Percentiles rank a stretch among this genome's conserved stretches.
phyloP scores from a whole-genome alignment of 2,329 filamentous ascomycete genomes.

The Golovinomyces cichoracearum region DNA sequence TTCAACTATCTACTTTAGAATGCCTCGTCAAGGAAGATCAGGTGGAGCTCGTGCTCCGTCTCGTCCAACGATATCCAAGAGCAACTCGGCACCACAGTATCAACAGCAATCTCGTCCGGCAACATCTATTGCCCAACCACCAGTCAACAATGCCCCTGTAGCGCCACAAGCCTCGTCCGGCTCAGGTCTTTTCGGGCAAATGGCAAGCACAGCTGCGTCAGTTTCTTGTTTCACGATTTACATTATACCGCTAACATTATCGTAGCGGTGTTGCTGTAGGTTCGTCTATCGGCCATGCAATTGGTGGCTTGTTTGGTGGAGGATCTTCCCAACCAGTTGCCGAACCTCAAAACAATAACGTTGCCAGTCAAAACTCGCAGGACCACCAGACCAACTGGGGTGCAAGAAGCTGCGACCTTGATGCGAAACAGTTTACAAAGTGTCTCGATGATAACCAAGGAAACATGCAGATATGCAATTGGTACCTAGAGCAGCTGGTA shows the following conservation, averaged over 20 bases:
- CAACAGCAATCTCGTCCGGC: conserved; percentile 47
- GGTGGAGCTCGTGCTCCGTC: conserved; percentile 31
- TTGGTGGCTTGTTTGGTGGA: conserved; percentile 64
- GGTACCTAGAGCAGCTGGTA: conserved; percentile 87
- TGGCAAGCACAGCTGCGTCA: conserved; percentile 94
- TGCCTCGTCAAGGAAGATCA: conserved; percentile 56
- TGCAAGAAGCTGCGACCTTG: conserved; percentile 46
- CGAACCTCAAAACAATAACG: conserved; percentile 19
- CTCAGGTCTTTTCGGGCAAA: conserved; percentile 77
- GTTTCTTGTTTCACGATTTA: conserved; percentile 17
- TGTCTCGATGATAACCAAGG: conserved; percentile 92
- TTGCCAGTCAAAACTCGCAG: conserved; percentile 26
- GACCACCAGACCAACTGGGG: conserved; percentile 25
- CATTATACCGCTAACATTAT: too few species aligned
- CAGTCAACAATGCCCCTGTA: conserved; percentile 21
- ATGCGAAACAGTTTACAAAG: conserved; percentile 66
- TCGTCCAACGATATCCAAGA: conserved; percentile 37
- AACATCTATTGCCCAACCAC: conserved; percentile 31
- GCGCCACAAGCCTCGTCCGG: conserved; percentile 27
- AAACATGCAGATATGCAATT: conserved; percentile 85
- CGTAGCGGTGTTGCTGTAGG: conserved; percentile 81
- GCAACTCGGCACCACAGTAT: conserved; percentile 27
- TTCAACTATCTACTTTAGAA: too few species aligned
- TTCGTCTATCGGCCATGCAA: conserved; percentile 80
- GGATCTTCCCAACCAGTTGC: conserved; percentile 30